A percentile compares a stretch with the other conserved stretches of the same genome.
Evolutionary conservation across 257 asterid genomes (phyloP).

Genomic region (Cynanchum wilfordii): DNA sequence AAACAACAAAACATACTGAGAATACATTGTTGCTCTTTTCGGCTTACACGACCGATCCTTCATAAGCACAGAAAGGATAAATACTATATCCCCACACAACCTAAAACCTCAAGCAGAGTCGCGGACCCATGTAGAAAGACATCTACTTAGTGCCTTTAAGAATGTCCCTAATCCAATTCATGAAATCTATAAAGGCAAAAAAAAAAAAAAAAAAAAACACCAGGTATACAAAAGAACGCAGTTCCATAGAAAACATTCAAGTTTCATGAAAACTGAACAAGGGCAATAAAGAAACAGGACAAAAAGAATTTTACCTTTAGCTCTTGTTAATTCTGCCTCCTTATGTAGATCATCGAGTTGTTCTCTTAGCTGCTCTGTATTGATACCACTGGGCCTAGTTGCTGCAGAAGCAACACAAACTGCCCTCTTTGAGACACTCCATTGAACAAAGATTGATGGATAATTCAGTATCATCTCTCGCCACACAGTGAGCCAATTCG

Average conservation of each 20-base stretch:
- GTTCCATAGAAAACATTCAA: not conserved
- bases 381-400: not conserved
- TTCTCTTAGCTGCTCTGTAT: constrained; percentile 25
- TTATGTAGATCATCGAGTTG: constrained; percentile 35
- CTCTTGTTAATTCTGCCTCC: constrained; percentile 36
- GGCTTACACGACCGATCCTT: not conserved
- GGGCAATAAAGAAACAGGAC: not conserved
- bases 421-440: constrained; percentile 23
- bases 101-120: not conserved
- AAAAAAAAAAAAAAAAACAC: not conserved
- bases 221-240: not conserved
- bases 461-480: constrained; percentile 27
- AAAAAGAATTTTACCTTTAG: constrained; percentile 18
- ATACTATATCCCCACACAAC: not conserved
- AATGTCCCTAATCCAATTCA: not conserved
- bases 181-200: not conserved
- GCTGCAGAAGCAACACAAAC: constrained; percentile 24
- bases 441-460: constrained; percentile 16
- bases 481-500: not conserved
- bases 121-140: not conserved
- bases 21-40: not conserved
- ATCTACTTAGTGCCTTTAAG: not conserved
- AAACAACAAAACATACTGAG: not conserved
- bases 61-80: not conserved
- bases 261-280: not conserved